Conservation (phyloP, 805 yeast genomes). For the Sporopachydermia quercuum region DNA sequence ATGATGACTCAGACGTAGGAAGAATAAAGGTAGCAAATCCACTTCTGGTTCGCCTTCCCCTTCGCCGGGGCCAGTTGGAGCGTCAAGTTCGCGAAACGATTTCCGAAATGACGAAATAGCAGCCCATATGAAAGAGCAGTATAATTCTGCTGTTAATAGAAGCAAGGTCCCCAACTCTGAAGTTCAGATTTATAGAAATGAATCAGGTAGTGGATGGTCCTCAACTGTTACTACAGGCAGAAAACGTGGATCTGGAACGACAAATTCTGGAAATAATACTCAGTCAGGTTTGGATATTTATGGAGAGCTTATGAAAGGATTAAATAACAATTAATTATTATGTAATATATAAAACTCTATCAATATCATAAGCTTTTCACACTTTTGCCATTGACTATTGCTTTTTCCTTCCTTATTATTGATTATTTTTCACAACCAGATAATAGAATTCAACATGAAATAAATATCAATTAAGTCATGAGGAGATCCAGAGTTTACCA, state of each 20-base stretch:
- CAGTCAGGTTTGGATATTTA: neutral
- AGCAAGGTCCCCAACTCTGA: slow-evolving; percentile 1
- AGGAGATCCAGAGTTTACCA: no score
- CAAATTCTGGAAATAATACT: neutral
- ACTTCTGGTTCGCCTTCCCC: neutral
- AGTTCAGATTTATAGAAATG: neutral
- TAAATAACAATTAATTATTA: neutral
- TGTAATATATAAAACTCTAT: neutral
- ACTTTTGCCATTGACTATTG: no score
- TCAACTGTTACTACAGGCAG: neutral
- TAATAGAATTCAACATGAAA: no score
- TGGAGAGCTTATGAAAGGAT: neutral
- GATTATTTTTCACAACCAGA: no score
- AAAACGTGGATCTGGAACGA: neutral
- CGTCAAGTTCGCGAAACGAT: neutral
- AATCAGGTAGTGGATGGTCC: slow-evolving; percentile 2
- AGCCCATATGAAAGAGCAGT: neutral
- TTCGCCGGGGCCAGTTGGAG: neutral
- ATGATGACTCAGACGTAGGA: neutral
- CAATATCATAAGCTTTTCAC: neutral
- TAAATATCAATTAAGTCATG: no score
- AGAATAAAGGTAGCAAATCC: neutral
- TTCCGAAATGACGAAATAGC: neutral
- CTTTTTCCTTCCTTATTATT: no score
- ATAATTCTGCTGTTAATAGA: neutral